A percentile compares a stretch with the other conserved stretches of the same genome.
Conservation (phyloP, 2,329 filamentous ascomycete genomes). For the Hypoxylon sp. region DNA sequence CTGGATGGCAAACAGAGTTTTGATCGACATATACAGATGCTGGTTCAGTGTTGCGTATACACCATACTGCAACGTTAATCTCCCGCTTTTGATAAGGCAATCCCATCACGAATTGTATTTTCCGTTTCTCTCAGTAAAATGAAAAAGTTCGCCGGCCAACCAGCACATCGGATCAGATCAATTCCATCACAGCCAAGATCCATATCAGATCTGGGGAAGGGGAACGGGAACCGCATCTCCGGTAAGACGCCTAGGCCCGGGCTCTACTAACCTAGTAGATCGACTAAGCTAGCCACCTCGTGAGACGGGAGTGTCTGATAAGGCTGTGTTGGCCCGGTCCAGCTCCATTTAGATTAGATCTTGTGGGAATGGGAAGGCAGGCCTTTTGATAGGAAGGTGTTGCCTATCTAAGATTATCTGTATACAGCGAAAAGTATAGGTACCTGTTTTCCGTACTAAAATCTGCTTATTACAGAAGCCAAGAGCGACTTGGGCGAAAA, state of each 20-base stretch:
- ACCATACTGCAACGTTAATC: not conserved
- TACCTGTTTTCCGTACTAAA: constrained; percentile 11
- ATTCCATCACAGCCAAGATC: constrained; percentile 8
- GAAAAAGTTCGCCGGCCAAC: constrained; percentile 11
- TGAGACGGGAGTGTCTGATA: constrained; percentile 16
- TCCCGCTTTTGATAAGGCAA: not conserved
- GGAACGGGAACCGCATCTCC: constrained; percentile 36
- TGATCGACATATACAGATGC: constrained; percentile 4
- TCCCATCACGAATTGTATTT: constrained; percentile 10
- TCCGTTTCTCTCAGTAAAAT: constrained; percentile 6
- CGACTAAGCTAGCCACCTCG: constrained; percentile 13
- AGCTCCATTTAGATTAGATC: constrained; percentile 5
- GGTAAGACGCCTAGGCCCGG: constrained; percentile 25
- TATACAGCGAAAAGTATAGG: not conserved
- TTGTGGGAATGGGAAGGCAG: not conserved
- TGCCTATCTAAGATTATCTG: not conserved
- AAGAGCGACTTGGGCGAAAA: constrained; percentile 25
- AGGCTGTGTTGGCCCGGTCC: constrained; percentile 6
- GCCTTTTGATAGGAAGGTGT: not conserved
- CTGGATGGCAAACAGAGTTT: constrained; percentile 12
- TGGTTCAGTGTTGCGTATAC: not conserved
- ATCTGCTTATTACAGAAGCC: constrained; percentile 34
- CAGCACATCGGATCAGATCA: constrained; percentile 19
- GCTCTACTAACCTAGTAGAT: constrained; percentile 17
- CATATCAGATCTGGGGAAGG: constrained; percentile 32